phyloP scores from a whole-genome alignment of 495 filamentous ascomycete species.

The Terfezia boudieri region DNA sequence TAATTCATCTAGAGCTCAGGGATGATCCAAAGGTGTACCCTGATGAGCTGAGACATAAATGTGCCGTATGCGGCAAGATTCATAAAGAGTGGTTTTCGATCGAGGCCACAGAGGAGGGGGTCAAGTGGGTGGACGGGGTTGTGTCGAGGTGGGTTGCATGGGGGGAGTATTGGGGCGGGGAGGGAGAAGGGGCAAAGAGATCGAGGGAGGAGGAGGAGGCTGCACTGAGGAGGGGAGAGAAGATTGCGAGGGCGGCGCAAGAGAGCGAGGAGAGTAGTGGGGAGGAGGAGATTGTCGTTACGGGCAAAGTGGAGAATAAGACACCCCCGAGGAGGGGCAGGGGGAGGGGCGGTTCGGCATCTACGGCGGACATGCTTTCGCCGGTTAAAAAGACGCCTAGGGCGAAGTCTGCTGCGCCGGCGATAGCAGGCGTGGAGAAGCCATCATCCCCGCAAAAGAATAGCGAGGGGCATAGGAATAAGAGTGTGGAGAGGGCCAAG shows the following conservation, averaged over 20 bases:
- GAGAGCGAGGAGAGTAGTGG: not conserved
- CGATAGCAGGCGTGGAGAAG: too few relatives aligned
- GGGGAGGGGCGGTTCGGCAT: not conserved
- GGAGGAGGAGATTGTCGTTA: not conserved
- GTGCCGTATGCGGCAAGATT: slow-evolving; percentile 58
- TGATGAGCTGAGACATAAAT: slow-evolving; percentile 22
- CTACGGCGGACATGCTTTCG: too few relatives aligned
- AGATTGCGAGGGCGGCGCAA: not conserved
- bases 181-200: slow-evolving; percentile 11
- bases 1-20: slow-evolving; percentile 72
- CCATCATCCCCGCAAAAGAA: not conserved
- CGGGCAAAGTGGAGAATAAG: not conserved
- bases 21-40: slow-evolving; percentile 35
- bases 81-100: slow-evolving; percentile 96
- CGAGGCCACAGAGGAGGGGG: slow-evolving; percentile 43
- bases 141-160: slow-evolving; percentile 72
- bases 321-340: not conserved
- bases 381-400: too few relatives aligned
- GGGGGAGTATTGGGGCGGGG: slow-evolving; percentile 26
- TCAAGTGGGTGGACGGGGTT: slow-evolving; percentile 60
- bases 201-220: not conserved
- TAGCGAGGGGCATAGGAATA: not conserved
- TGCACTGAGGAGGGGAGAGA: not conserved
- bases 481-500: not conserved
- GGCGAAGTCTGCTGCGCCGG: too few relatives aligned